Evolutionary conservation across 2,329 filamentous ascomycete species (phyloP), one percentile per base, ranked within the genome.

Genomic region (Colletotrichum godetiae): DNA sequence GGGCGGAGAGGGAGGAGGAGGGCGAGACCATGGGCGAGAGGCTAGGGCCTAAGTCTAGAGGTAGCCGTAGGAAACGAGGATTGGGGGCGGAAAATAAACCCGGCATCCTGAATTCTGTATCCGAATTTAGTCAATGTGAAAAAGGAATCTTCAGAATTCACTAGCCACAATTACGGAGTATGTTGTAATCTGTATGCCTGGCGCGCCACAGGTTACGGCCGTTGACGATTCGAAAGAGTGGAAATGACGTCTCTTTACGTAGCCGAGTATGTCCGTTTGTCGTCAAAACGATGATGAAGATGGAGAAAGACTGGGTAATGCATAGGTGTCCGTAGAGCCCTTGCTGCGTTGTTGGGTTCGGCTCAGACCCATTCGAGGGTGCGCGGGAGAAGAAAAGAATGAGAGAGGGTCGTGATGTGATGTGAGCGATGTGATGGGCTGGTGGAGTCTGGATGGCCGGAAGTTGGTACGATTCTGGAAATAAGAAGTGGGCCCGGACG

Each of bases 401-500:
- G 29, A 35, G 13, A 55, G 31, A n/a, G 52, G 52, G 42, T 37
- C 33, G n/a, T 35, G 15, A 19, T 29, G 55, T 12, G 24, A 24
- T 13, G 15, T 42, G 27, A 29, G 27, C 4, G 27, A 29, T 31
- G n/a, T 49, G 63, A 49, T 15, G 19, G 29, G 64, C 31, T 55
- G 46, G 49, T 46, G 37, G 3, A 7, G 15, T 42, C 37, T 59
- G 60, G 35, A 6, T 42, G 37, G 60, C 37, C 33, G 60, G 37
- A 27, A 58, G 56, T 33, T 31, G 46, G 62, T 24, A 56, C 52
- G 55, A 56, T 19, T 37, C 37, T 60, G 55, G 68, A 37, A 71
- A 67, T 67, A 67, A 37, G 33, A 42, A 24, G 46, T 58, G 62
- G 68, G 33, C 35, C 42, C 62, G 61, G 67, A 66, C 42, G 37